A percentile compares a stretch with the other conserved stretches of the same genome.
Conservation (phyloP, 2,329 filamentous ascomycete species). For the Pseudogymnoascus sp. region DNA sequence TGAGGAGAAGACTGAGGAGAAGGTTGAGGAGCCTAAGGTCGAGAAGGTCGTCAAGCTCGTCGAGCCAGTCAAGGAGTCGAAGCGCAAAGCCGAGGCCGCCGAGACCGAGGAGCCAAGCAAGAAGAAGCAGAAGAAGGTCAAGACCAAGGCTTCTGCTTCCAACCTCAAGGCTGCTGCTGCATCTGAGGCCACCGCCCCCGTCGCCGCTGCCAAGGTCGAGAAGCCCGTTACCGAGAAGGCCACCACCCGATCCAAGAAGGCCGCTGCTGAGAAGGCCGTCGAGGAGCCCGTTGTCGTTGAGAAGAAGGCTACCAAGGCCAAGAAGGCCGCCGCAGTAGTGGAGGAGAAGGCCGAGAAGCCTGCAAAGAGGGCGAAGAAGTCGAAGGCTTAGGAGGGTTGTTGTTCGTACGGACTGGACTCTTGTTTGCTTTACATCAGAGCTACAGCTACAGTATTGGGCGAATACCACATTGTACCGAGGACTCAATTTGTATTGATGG, state of each 20-base stretch:
- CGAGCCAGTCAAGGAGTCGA: constrained; percentile 24
- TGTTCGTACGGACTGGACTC: background rate
- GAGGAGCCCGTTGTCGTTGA: constrained; percentile 31
- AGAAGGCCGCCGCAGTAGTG: constrained; percentile 10
- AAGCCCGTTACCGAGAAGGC: constrained; percentile 30
- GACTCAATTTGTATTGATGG: background rate
- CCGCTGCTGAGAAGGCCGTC: constrained; percentile 14
- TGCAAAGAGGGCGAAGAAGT: constrained; percentile 31
- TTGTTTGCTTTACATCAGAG: background rate
- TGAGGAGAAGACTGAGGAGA: constrained; percentile 25
- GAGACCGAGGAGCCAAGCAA: constrained; percentile 6
- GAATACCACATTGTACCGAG: background rate
- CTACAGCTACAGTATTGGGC: background rate
- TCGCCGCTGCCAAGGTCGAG: constrained; percentile 25
- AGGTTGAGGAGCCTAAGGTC: constrained; percentile 10
- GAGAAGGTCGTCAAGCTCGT: constrained; percentile 4
- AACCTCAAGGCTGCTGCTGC: constrained; percentile 9
- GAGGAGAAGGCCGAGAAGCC: constrained; percentile 27
- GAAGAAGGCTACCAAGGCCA: constrained; percentile 22
- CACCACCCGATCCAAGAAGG: constrained; percentile 19
- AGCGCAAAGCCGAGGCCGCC: constrained; percentile 24
- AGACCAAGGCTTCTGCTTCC: constrained; percentile 14
- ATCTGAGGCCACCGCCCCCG: background rate
- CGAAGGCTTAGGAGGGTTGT: constrained; percentile 7
- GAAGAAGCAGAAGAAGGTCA: constrained; percentile 16